Conservation (phyloP, 129 eudicot genomes). For the Deinandra increscens region DNA sequence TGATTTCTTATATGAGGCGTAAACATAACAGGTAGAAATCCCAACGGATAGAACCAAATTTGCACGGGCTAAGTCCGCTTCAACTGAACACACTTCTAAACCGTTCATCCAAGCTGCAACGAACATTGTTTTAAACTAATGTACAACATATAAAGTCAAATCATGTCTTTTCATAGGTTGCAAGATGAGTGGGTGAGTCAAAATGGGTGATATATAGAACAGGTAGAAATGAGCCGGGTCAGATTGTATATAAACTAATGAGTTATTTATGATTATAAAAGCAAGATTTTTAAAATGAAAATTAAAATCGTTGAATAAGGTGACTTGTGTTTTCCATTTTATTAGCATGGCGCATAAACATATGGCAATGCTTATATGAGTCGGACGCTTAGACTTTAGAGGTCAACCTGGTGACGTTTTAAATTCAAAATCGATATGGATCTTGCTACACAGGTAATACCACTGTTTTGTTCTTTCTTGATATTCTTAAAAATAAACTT, state of each 20-base stretch:
- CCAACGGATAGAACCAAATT: conserved; percentile 71
- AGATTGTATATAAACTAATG: background rate
- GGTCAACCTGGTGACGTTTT: background rate
- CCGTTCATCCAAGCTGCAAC: conserved; percentile 99
- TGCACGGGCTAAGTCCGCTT: conserved; percentile 65
- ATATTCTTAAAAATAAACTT: background rate
- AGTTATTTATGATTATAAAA: background rate
- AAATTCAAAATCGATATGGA: conserved; percentile 10
- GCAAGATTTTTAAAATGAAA: background rate
- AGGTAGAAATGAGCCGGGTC: background rate
- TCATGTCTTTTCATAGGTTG: background rate
- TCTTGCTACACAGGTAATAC: background rate
- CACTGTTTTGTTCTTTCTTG: conserved; percentile 3
- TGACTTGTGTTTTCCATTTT: background rate
- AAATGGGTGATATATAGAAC: background rate
- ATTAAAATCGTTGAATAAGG: background rate
- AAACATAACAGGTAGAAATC: conserved; percentile 70
- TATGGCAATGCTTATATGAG: background rate
- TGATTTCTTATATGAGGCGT: conserved; percentile 82
- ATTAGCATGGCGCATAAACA: background rate
- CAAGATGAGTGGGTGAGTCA: background rate
- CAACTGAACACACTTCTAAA: conserved; percentile 82
- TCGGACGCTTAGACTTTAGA: background rate
- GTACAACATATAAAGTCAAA: background rate
- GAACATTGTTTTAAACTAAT: conserved; percentile 11